These are phyloP conservation scores for Nematocida parisii DNA, from an alignment of 371 early-diverging fungal species.

Conservation along the genomic window DNA sequence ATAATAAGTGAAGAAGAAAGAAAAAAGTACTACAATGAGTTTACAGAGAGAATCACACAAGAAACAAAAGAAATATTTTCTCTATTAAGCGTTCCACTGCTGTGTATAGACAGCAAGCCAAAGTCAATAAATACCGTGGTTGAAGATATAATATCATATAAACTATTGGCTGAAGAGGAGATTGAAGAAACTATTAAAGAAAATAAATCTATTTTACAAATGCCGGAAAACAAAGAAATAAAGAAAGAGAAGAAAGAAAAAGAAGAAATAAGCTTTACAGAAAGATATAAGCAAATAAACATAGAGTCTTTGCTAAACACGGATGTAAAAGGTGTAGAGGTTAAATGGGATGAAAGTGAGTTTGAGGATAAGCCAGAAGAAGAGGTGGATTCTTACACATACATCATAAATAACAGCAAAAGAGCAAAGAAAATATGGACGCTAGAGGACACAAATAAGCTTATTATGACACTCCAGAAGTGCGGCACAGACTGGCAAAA, in stretches of 20 bases:
- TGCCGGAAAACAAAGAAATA: neutral
- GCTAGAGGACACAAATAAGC: constrained; percentile 8
- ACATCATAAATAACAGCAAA: neutral
- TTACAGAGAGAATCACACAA: neutral
- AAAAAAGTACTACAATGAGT: neutral
- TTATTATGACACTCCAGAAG: neutral
- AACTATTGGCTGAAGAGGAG: neutral
- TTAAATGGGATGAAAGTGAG: constrained; percentile 18
- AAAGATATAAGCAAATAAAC: neutral
- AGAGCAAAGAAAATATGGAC: constrained; percentile 21
- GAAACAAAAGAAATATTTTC: neutral
- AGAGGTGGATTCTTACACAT: neutral
- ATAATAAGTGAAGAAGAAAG: constrained; percentile 1
- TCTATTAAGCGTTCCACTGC: constrained; percentile 6
- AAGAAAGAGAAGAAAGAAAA: neutral
- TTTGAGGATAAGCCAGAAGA: neutral
- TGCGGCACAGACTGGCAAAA: constrained; percentile 21
- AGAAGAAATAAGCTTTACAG: neutral
- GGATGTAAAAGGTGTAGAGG: neutral
- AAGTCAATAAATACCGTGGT: neutral
- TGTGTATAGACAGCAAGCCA: neutral
- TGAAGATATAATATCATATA: neutral
- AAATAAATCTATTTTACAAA: neutral
- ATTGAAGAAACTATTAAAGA: neutral
- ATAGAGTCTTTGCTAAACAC: neutral